phyloP scores from a whole-genome alignment of 2,329 filamentous ascomycete species.

The Aspergillus vadensis region DNA sequence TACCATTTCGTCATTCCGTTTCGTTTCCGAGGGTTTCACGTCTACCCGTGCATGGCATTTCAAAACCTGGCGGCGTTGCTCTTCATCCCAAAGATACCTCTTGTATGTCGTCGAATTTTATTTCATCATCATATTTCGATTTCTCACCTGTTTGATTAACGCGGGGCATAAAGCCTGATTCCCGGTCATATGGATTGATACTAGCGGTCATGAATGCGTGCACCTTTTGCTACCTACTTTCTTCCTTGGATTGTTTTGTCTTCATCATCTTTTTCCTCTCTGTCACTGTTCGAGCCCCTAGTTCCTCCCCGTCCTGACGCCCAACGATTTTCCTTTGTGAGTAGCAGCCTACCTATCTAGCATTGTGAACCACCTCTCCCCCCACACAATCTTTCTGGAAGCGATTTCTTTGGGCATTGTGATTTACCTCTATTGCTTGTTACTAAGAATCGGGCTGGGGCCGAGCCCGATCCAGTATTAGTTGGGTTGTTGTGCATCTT shows the following conservation, averaged over 20 bases:
- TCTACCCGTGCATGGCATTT: slow-evolving; percentile 41
- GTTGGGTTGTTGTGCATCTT: slow-evolving; percentile 8
- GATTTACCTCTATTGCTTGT: slow-evolving; percentile 13
- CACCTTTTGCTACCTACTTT: slow-evolving; percentile 5
- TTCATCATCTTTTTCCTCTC: slow-evolving; percentile 8
- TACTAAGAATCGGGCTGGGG: too few relatives aligned
- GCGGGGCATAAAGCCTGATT: slow-evolving; percentile 19
- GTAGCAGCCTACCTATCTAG: slow-evolving; percentile 23
- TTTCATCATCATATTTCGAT: neutral
- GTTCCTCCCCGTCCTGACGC: slow-evolving; percentile 16
- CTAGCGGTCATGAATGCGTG: slow-evolving; percentile 28
- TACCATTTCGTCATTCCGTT: slow-evolving; percentile 26
- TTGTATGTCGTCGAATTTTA: slow-evolving; percentile 32
- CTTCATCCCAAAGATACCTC: slow-evolving; percentile 42
- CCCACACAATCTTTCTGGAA: slow-evolving; percentile 18
- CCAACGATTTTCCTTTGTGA: slow-evolving; percentile 40
- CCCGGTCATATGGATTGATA: slow-evolving; percentile 21
- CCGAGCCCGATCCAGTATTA: too few relatives aligned
- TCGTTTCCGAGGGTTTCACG: slow-evolving; percentile 31
- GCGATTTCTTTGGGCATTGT: slow-evolving; percentile 16
- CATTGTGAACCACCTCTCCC: slow-evolving; percentile 20
- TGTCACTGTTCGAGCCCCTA: slow-evolving; percentile 9
- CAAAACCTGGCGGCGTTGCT: slow-evolving; percentile 40
- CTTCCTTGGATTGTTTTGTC: too few relatives aligned
- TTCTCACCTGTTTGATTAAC: slow-evolving; percentile 22